Evolutionary conservation across 2,329 filamentous ascomycete genomes (phyloP), one percentile per base, ranked within the genome.

Genomic region (Dactylonectria macrodidyma): DNA sequence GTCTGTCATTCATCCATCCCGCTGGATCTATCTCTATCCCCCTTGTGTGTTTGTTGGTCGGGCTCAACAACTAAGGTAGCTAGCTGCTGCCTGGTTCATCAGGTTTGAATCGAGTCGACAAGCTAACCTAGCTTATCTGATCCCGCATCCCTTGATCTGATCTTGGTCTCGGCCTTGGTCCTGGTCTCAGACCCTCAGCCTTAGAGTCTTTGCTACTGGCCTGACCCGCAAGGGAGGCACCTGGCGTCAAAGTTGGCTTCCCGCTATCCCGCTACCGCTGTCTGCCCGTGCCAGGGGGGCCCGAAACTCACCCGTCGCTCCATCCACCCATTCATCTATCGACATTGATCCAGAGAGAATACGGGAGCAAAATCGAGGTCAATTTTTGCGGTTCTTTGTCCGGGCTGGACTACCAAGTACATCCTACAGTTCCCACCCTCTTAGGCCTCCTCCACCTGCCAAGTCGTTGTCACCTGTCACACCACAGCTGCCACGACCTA

Each of bases 181-280:
- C 19, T 19, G 19, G 19, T 19, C 19, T 19, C 19, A 19, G 19
- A 19, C 19, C 19, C 19, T 19, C 19, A 12, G 48, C 5, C 8
- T 19, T 26, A 19, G 22, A 10, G 51, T 22, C 30, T 52, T 54
- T 30, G 33, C 34, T 19, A 19, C 30, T 36, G 24, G 41, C 46
- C 62, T 66, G 65, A 65, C 61, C 67, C 65, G 67, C 63, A 56
- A 67, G 55, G 56, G 26, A 7, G 7, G 26, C 26, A 61, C 59
- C 67, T 41, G 63, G 65, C 36, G 62, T 63, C 59, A 58, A 67
- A 59, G 44, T 60, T 56, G 56, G 66, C 65, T 66, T 54, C 52
- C 52, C 58, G 55, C 59, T 56, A 16, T 44, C 41, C 59, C 59
- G 59, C 59, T 59, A 50, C 69, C 67, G 63, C 52, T 72, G 41